Evolutionary conservation across 2,329 filamentous ascomycete genomes (phyloP).

Genomic region (Neofusicoccum laricinum): DNA sequence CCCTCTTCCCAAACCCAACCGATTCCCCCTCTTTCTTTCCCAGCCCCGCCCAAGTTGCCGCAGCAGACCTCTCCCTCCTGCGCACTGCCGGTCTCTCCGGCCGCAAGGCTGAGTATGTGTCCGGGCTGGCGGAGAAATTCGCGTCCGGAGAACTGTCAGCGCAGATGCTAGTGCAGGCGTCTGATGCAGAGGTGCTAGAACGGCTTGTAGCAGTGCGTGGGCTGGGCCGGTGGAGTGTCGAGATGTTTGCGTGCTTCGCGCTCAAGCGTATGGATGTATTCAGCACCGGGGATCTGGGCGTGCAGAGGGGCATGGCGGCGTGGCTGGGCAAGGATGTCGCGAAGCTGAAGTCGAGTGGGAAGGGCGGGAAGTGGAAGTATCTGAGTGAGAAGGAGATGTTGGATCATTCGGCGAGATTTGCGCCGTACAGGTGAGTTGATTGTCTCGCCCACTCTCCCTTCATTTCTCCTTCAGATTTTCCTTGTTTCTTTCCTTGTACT

Average conservation of each 20-base stretch:
- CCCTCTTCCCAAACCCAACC: slow-evolving; percentile 55
- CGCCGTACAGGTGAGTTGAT: slow-evolving; percentile 66
- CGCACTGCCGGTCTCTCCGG: slow-evolving; percentile 86
- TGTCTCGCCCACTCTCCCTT: neutral
- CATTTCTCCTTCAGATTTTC: neutral
- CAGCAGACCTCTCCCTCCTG: slow-evolving; percentile 62
- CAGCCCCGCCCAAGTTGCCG: slow-evolving; percentile 68
- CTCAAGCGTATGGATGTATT: slow-evolving; percentile 94
- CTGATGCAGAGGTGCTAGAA: slow-evolving; percentile 82
- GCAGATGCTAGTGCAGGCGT: slow-evolving; percentile 70
- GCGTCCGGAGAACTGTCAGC: slow-evolving; percentile 70
- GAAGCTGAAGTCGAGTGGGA: slow-evolving; percentile 67
- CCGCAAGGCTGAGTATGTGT: slow-evolving; percentile 93
- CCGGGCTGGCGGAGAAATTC: slow-evolving; percentile 82
- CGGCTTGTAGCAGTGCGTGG: slow-evolving; percentile 82
- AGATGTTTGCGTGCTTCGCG: slow-evolving; percentile 98
- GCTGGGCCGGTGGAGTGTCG: slow-evolving; percentile 84
- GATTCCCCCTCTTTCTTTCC: slow-evolving; percentile 58
- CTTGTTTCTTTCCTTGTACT: neutral
- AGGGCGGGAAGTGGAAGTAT: slow-evolving; percentile 96
- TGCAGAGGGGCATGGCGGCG: slow-evolving; percentile 91
- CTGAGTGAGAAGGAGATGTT: slow-evolving; percentile 93
- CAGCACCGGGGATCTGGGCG: slow-evolving; percentile 84
- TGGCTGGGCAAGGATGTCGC: slow-evolving; percentile 78
- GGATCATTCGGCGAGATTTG: slow-evolving; percentile 74